Evolutionary conservation across 495 filamentous ascomycete genomes (phyloP).

Genomic region (Talaromyces adpressus): DNA sequence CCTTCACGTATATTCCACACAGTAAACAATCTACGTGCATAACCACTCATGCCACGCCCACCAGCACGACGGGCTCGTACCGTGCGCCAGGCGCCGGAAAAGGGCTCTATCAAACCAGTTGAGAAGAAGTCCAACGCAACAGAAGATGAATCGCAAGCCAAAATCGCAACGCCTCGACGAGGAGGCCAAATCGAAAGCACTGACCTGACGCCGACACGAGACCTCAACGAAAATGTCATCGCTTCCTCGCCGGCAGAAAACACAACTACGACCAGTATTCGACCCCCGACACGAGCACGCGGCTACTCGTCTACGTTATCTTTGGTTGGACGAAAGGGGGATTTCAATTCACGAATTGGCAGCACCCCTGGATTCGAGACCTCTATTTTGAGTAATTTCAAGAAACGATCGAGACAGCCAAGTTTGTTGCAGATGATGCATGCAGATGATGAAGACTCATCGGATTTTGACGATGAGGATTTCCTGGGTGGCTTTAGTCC

Average conservation of each 20-base stretch:
- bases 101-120: neutral
- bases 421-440: constrained; percentile 62
- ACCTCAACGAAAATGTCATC: constrained; percentile 30
- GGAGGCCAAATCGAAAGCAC: neutral
- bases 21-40: neutral
- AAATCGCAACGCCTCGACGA: neutral
- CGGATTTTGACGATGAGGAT: constrained; percentile 43
- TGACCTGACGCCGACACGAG: constrained; percentile 27
- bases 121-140: neutral
- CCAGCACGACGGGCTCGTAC: constrained; percentile 32
- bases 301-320: constrained; percentile 42
- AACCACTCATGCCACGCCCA: constrained; percentile 32
- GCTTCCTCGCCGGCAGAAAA: constrained; percentile 34
- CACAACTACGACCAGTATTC: constrained; percentile 26
- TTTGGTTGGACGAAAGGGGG: constrained; percentile 34
- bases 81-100: constrained; percentile 13
- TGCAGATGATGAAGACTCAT: constrained; percentile 37
- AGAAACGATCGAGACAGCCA: constrained; percentile 55
- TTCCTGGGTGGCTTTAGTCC: constrained; percentile 54
- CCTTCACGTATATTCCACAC: neutral
- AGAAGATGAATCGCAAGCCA: neutral
- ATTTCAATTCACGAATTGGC: constrained; percentile 30
- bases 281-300: constrained; percentile 37
- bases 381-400: constrained; percentile 55
- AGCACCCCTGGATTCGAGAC: constrained; percentile 50